Evolutionary conservation across 2,329 filamentous ascomycete species (phyloP), one percentile per base, ranked within the genome.

Genomic region (Pseudogymnoascus sp.): DNA sequence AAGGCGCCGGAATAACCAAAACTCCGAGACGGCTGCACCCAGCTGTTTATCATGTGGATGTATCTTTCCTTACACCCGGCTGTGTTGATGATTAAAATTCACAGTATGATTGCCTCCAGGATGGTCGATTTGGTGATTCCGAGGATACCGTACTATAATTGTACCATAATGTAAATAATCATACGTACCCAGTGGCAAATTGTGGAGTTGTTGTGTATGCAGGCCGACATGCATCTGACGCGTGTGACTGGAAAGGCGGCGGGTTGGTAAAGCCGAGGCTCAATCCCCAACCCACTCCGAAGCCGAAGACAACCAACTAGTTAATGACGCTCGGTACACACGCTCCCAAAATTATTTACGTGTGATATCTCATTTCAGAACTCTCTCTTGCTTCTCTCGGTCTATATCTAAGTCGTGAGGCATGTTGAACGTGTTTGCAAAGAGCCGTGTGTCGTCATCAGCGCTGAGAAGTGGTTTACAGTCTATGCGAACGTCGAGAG

Each of bases 371-470:
- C 16, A 39, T 60, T 63, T 42, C 62, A 64, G 45, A 54, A 29
- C 21, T 26, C 62, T 23, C 63, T 26, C 65, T 64, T 60, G 21
- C 29, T 61, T 23, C 36, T 62, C 42, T 62, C 54, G 60, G 10
- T 29, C 16, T 29, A 63, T 65, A 40, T 62, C 54, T 40, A 39
- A 61, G 64, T 65, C 51, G 26, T 57, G 65, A 65, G 71, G 67
- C 67, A 74, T 74, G 72, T 73, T 73, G 71, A 73, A 71, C 67
- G 67, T 69, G 68, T 65, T 74, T 42, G 68, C 69, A 47, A 72
- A 69, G 64, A 66, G 71, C 65, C 70, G 72, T 63, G 67, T 68
- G 65, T 68, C 69, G 69, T 70, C 71, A 65, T 67, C 69, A 63
- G 68, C 70, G 66, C 70, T 74, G 64, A 70, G 68, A 68, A 70